Percentiles rank a stretch among this genome's conserved stretches.
phyloP scores from a whole-genome alignment of 2,329 filamentous ascomycete species.

The Amauroascus niger region DNA sequence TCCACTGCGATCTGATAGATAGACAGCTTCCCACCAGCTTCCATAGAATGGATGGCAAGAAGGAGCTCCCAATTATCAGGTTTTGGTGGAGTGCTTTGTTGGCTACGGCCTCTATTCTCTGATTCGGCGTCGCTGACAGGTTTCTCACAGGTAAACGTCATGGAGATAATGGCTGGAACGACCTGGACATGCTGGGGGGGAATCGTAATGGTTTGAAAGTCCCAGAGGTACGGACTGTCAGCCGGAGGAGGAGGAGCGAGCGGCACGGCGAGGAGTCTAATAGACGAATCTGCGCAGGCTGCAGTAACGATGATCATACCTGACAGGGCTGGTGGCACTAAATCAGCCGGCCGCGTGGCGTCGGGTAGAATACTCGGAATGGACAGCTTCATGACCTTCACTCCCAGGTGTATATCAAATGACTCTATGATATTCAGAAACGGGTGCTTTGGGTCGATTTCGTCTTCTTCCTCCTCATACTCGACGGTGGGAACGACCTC shows the following conservation, averaged over 20 bases:
- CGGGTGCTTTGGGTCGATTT: slow-evolving; percentile 48
- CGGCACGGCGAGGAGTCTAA: slow-evolving; percentile 47
- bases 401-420: slow-evolving; percentile 46
- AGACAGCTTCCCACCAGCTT: slow-evolving; percentile 38
- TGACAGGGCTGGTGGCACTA: slow-evolving; percentile 41
- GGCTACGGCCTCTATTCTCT: slow-evolving; percentile 24
- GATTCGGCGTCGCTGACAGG: slow-evolving; percentile 25
- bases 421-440: slow-evolving; percentile 47
- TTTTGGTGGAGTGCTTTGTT: slow-evolving; percentile 10
- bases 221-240: slow-evolving; percentile 28
- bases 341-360: slow-evolving; percentile 32
- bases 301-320: slow-evolving; percentile 46
- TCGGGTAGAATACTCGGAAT: slow-evolving; percentile 39
- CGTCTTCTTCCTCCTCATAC: slow-evolving; percentile 48
- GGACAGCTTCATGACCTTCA: slow-evolving; percentile 45
- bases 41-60: slow-evolving; percentile 39
- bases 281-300: slow-evolving; percentile 48
- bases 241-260: slow-evolving; percentile 43
- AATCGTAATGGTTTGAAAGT: slow-evolving; percentile 43
- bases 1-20: slow-evolving; percentile 36
- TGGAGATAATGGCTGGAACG: slow-evolving; percentile 42
- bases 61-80: slow-evolving; percentile 35
- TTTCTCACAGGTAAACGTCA: slow-evolving; percentile 44
- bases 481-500: slow-evolving; percentile 26
- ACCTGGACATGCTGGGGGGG: slow-evolving; percentile 40